Base-by-base conservation (phyloP, 352 stramenopile genomes). In the Globisporangium nagaii region DNA sequence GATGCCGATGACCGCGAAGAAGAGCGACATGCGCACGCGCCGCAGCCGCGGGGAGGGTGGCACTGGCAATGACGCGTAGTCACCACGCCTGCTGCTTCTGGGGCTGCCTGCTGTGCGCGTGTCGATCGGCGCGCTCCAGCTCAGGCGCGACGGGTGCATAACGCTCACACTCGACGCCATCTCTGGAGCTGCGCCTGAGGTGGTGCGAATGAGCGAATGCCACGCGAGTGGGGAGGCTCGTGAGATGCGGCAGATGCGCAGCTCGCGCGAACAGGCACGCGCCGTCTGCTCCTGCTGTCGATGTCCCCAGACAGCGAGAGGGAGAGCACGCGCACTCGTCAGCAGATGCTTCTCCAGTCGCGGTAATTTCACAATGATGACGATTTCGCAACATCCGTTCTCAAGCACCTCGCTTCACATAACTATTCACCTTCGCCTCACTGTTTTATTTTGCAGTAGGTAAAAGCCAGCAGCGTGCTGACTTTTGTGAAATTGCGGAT, bases 1-100 rank as follows among this genome's bases (percentile, higher is more conserved):
- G 13, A 61, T 27, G 28, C 44, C 58, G 39, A 61, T 61, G 42
- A 39, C 43, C 13, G 28, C 53, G n/a, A 65, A 46, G 35, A 65
- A 36, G 17, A 56, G 25, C 19, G 22, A 22, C 30, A 59, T 35
- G 1, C 53, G 50, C 20, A 65, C 17, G n/a, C 43, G 44, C 1
- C 41, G 56, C 25, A 30, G n/a, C 6, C 47, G 39, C n/a, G 24
- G 48, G 17, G 56, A 47, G 6, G 20, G 15, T 10, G 36, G 35
- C 8, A 25, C 3, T 13, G 47, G 27, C 6, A n/a, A n/a, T n/a
- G 69, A 79, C 48, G 43, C 70, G 1, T 6, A 10, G 5, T 24
- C 19, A 24, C n/a, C 10, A 17, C 19, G 28, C 12, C 15, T 13
- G 5, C 12, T 30, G 37, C 12, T 55, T 7, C 10, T 47, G 20